A percentile compares a stretch with the other conserved stretches of the same genome.
Conservation (phyloP, 768 basidiomycete species). For the Lactarius vividus region DNA sequence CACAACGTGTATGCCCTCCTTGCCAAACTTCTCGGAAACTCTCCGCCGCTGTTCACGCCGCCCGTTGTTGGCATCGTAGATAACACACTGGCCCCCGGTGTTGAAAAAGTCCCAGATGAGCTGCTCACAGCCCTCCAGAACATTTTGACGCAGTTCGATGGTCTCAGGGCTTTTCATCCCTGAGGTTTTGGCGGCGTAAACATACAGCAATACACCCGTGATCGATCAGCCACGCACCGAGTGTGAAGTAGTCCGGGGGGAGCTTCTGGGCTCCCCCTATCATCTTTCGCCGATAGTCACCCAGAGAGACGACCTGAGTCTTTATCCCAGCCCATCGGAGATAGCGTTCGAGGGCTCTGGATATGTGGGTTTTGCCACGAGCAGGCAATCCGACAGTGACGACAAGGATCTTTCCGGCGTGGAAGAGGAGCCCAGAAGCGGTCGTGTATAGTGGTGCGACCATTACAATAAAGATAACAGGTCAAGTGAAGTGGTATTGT, state of each 20-base stretch:
- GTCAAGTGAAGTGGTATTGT: neutral
- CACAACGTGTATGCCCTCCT: slow-evolving; percentile 86
- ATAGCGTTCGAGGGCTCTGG: slow-evolving; percentile 93
- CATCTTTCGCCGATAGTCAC: slow-evolving; percentile 89
- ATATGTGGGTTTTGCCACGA: slow-evolving; percentile 95
- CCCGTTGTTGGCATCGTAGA: slow-evolving; percentile 98
- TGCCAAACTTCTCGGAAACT: slow-evolving; percentile 83
- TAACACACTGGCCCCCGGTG: slow-evolving; percentile 89
- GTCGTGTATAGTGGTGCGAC: slow-evolving; percentile 96
- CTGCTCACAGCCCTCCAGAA: slow-evolving; percentile 83
- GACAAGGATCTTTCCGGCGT: slow-evolving; percentile 94
- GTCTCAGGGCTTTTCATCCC: slow-evolving; percentile 84
- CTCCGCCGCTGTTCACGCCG: slow-evolving; percentile 60
- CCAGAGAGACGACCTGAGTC: slow-evolving; percentile 90
- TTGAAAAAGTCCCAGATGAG: slow-evolving; percentile 87
- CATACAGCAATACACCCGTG: slow-evolving; percentile 5
- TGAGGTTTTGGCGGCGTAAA: slow-evolving; percentile 19
- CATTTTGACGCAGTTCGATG: slow-evolving; percentile 64
- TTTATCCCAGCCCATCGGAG: slow-evolving; percentile 98
- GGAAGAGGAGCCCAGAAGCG: slow-evolving; percentile 79
- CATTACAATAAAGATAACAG: slow-evolving; percentile 43
- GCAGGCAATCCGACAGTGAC: slow-evolving; percentile 92
- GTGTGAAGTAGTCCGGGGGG: slow-evolving; percentile 89
- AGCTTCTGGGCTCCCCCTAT: slow-evolving; percentile 86
- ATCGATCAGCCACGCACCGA: slow-evolving; percentile 48